A percentile compares a stretch with the other conserved stretches of the same genome.
Conservation (phyloP, 2,329 filamentous ascomycete species). For the Cladosporium phlei region DNA sequence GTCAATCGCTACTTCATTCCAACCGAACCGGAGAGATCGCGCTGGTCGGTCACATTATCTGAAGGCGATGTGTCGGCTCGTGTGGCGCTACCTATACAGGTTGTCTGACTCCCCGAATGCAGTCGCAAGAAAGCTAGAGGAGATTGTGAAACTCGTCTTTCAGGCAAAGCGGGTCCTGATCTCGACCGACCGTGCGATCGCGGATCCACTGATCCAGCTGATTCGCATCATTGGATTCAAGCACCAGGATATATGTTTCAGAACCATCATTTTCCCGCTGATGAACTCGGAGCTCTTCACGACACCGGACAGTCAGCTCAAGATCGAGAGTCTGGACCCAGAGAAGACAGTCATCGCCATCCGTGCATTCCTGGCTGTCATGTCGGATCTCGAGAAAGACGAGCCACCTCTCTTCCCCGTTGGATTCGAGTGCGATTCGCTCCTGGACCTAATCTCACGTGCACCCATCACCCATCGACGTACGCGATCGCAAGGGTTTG, state of each 20-base stretch:
- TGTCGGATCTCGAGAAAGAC: conserved; percentile 85
- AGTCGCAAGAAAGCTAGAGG: conserved; percentile 76
- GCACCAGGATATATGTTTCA: conserved; percentile 89
- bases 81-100: conserved; percentile 93
- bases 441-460: conserved; percentile 36
- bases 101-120: conserved; percentile 62
- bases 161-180: conserved; percentile 77
- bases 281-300: conserved; percentile 89
- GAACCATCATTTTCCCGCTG: conserved; percentile 86
- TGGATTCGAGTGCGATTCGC: conserved; percentile 49
- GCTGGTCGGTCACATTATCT: conserved; percentile 72
- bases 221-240: conserved; percentile 93
- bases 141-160: conserved; percentile 79
- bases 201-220: conserved; percentile 86
- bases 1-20: conserved; percentile 69
- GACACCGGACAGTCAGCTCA: conserved; percentile 59
- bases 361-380: conserved; percentile 84
- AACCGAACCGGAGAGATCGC: conserved; percentile 79
- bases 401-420: conserved; percentile 82
- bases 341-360: conserved; percentile 98
- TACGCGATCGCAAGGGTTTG: conserved; percentile 33
- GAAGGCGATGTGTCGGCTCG: conserved; percentile 80
- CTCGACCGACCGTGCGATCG: conserved; percentile 75
- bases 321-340: conserved; percentile 87
- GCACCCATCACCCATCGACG: conserved; percentile 32